Conservation (phyloP, 768 basidiomycete genomes). For the Lepiota brunneoincarnata region DNA sequence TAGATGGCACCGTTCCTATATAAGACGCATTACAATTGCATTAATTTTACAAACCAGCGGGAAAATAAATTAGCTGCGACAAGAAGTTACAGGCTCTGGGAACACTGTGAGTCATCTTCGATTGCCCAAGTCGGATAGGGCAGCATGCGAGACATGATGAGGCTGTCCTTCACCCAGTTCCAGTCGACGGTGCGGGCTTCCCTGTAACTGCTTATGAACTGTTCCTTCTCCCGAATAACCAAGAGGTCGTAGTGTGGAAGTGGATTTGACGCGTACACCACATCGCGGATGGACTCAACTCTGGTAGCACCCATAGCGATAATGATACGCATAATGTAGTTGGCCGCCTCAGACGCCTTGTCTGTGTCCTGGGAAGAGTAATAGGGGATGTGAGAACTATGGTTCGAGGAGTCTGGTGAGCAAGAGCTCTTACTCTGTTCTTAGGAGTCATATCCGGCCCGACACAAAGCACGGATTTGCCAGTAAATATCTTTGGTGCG, state of each 20-base stretch:
- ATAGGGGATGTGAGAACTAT: background rate
- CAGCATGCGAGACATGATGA: conserved; percentile 59
- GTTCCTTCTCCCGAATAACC: conserved; percentile 51
- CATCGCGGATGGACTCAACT: conserved; percentile 64
- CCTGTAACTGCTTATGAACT: conserved; percentile 24
- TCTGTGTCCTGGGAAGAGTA: conserved; percentile 16
- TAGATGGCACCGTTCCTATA: background rate
- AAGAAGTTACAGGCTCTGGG: conserved; percentile 8
- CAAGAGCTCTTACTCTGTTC: conserved; percentile 31
- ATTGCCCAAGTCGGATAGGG: conserved; percentile 28
- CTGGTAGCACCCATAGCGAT: conserved; percentile 73
- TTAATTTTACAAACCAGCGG: background rate
- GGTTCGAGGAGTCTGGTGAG: background rate
- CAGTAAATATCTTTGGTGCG: conserved; percentile 54
- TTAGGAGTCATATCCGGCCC: conserved; percentile 48
- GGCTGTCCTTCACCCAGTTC: conserved; percentile 76
- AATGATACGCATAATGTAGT: conserved; percentile 61
- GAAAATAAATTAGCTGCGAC: background rate
- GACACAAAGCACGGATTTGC: conserved; percentile 57
- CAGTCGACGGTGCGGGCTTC: conserved; percentile 45
- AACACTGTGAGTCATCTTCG: conserved; percentile 21
- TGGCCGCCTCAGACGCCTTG: conserved; percentile 37
- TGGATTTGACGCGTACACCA: conserved; percentile 35
- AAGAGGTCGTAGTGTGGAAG: conserved; percentile 53
- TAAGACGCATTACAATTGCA: conserved; percentile 2